Evolutionary conservation across 2,329 filamentous ascomycete species (phyloP).

Genomic region (Epichloe brachyelytri): DNA sequence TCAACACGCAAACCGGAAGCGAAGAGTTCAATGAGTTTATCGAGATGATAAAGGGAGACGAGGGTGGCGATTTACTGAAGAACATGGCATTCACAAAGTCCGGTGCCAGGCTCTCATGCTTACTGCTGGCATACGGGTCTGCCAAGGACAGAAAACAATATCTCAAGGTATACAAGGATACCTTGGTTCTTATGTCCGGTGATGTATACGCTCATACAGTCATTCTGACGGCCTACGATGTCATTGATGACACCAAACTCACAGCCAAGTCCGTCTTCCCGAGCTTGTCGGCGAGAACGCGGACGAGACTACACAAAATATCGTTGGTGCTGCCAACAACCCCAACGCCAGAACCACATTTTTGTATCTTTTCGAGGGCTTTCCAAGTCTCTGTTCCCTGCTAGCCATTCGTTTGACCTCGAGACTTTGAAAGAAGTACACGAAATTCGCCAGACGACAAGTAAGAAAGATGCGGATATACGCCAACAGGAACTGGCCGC

Average conservation of each 20-base stretch:
- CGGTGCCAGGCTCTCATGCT: conserved; percentile 67
- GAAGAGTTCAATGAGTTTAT: conserved; percentile 79
- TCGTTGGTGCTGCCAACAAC: conserved; percentile 52
- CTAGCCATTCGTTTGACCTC: conserved; percentile 50
- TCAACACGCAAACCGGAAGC: conserved; percentile 62
- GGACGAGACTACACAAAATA: conserved; percentile 47
- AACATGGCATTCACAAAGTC: conserved; percentile 93
- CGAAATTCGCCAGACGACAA: conserved; percentile 67
- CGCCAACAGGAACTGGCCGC: conserved; percentile 66
- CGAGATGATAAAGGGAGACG: conserved; percentile 83
- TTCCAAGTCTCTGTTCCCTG: conserved; percentile 47
- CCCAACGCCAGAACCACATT: conserved; percentile 53
- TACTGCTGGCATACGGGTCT: conserved; percentile 69
- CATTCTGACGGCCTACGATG: conserved; percentile 75
- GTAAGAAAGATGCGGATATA: conserved; percentile 76
- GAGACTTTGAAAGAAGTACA: conserved; percentile 66
- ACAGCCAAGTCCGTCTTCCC: conserved; percentile 73
- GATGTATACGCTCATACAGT: conserved; percentile 70
- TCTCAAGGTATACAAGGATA: conserved; percentile 81
- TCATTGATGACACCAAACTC: conserved; percentile 88
- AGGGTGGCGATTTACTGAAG: conserved; percentile 79
- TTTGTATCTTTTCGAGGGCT: conserved; percentile 66
- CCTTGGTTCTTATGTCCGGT: conserved; percentile 69
- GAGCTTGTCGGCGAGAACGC: conserved; percentile 68
- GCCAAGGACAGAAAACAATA: conserved; percentile 91